Evolutionary conservation across 1,139 yeast species (phyloP).

Genomic region (Candida sp.): DNA sequence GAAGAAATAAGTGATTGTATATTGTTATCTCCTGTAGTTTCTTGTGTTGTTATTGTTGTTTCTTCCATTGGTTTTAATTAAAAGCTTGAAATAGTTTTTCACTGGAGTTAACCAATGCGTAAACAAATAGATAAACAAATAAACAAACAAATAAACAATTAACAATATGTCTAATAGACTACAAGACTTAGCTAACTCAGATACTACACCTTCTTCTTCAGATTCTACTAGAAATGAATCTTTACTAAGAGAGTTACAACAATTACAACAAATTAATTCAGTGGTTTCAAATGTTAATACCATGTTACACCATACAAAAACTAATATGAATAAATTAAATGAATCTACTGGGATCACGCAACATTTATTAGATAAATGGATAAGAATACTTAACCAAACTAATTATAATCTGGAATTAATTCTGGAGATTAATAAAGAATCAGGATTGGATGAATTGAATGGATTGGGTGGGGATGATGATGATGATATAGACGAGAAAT

Average conservation of each 20-base stretch:
- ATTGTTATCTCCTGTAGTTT: neutral
- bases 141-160: too few species aligned
- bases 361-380: conserved; percentile 42
- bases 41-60: neutral
- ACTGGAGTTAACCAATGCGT: neutral
- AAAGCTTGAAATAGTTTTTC: neutral
- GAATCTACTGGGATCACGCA: conserved; percentile 33
- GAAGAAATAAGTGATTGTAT: conserved; percentile 14
- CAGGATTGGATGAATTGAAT: conserved; percentile 23
- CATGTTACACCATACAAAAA: conserved; percentile 24
- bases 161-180: neutral
- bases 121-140: neutral
- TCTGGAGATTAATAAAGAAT: conserved; percentile 32
- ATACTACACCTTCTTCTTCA: neutral
- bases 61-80: neutral
- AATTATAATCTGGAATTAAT: conserved; percentile 37
- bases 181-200: neutral
- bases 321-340: conserved; percentile 27
- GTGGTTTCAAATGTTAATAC: conserved; percentile 26
- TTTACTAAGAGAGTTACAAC: conserved; percentile 35
- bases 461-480: conserved; percentile 17
- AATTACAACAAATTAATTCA: conserved; percentile 27
- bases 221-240: conserved; percentile 23
- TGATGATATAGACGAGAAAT: conserved; percentile 16
- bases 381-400: conserved; percentile 43